phyloP scores from a whole-genome alignment of 108 stramenopile species.

The Cyclotella kingstonii region DNA sequence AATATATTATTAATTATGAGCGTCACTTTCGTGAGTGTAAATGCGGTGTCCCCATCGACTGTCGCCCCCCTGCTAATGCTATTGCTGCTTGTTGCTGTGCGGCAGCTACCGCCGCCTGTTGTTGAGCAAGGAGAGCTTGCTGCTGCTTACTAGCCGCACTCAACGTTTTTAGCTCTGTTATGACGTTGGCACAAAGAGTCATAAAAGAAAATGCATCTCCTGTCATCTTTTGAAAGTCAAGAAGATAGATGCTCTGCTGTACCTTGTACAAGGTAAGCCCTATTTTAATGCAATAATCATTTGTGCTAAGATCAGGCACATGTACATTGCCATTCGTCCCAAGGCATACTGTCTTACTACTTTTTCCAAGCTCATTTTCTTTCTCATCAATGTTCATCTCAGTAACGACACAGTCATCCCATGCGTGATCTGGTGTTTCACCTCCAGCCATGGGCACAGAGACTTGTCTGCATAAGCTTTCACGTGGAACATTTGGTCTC shows the following conservation, averaged over 20 bases:
- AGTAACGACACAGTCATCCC: slow-evolving; percentile 37
- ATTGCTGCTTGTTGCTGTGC: slow-evolving; percentile 66
- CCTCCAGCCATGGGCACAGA: slow-evolving; percentile 63
- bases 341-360: slow-evolving; percentile 64
- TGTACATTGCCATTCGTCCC: slow-evolving; percentile 55
- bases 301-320: slow-evolving; percentile 81
- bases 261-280: slow-evolving; percentile 97
- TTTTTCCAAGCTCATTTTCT: slow-evolving; percentile 24
- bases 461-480: slow-evolving; percentile 31
- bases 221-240: slow-evolving; percentile 97
- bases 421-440: slow-evolving; percentile 59
- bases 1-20: slow-evolving; percentile 20
- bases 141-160: slow-evolving; percentile 88
- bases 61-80: slow-evolving; percentile 42
- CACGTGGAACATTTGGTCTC: slow-evolving; percentile 76
- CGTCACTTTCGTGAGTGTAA: slow-evolving; percentile 29
- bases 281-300: slow-evolving; percentile 89
- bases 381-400: slow-evolving; percentile 54
- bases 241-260: slow-evolving; percentile 96
- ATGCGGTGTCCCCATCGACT: slow-evolving; percentile 9
- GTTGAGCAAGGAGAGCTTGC: slow-evolving; percentile 68
- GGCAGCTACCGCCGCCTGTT: slow-evolving; percentile 56
- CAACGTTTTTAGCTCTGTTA: slow-evolving; percentile 96
- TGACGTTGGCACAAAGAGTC: slow-evolving; percentile 96
- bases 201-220: slow-evolving; percentile 99